Percentiles rank a stretch among this genome's conserved stretches.
Evolutionary conservation across 192 early-diverging fungal genomes (phyloP).

Genomic region (Backusella westeae): DNA sequence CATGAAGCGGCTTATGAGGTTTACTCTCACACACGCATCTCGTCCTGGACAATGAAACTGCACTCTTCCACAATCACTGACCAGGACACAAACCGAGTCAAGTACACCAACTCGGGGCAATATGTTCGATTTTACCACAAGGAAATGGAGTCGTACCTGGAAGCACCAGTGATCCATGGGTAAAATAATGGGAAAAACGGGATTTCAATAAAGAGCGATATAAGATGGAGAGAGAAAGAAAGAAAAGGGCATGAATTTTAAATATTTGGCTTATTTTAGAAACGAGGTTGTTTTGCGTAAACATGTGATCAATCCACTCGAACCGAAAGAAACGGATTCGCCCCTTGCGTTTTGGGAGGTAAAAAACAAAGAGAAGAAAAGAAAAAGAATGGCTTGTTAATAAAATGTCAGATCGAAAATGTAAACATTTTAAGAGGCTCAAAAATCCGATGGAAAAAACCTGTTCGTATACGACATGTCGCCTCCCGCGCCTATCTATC

Average conservation of each 20-base stretch:
- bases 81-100: neutral
- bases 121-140: conserved; percentile 30
- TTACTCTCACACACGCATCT: conserved; percentile 30
- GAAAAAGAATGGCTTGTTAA: neutral
- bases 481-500: conserved; percentile 23
- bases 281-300: conserved; percentile 18
- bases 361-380: neutral
- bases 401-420: conserved; percentile 19
- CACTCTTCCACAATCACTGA: conserved; percentile 12
- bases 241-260: neutral
- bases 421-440: conserved; percentile 11
- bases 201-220: neutral
- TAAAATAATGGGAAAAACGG: neutral
- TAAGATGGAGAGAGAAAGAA: neutral
- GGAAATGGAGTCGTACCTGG: conserved; percentile 27
- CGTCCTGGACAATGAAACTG: conserved; percentile 26
- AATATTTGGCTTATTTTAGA: neutral
- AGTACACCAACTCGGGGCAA: conserved; percentile 23
- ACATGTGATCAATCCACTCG: conserved; percentile 28
- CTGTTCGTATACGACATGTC: conserved; percentile 27
- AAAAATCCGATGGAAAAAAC: conserved; percentile 15
- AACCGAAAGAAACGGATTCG: conserved; percentile 30
- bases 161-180: conserved; percentile 14
- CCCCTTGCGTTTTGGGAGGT: conserved; percentile 32
- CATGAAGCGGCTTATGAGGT: conserved; percentile 19